These are phyloP conservation scores for Calocera cornea DNA, from an alignment of 768 basidiomycete species.

Conservation along the genomic window DNA sequence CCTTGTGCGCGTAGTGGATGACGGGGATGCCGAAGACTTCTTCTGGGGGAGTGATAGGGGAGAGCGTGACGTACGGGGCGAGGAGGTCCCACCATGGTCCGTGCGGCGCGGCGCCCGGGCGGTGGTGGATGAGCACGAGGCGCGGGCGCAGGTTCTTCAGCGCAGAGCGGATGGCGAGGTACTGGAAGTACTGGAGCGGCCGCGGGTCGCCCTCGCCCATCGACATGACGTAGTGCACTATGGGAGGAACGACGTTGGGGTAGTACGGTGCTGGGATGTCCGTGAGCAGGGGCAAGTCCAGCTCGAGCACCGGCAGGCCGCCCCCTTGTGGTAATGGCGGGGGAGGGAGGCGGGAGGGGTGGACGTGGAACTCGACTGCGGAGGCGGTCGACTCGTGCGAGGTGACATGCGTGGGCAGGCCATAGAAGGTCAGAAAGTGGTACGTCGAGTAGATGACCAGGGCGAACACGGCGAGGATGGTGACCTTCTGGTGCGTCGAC, in stretches of 20 bases:
- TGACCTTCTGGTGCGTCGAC: background rate
- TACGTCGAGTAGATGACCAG: background rate
- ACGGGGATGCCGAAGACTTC: background rate
- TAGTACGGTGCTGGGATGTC: background rate
- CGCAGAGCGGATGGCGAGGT: background rate
- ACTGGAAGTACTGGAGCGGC: constrained; percentile 1
- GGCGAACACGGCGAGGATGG: background rate
- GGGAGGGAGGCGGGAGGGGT: background rate
- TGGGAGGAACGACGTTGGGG: constrained; percentile 1
- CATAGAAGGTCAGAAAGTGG: background rate
- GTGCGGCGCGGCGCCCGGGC: background rate
- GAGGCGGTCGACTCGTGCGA: background rate
- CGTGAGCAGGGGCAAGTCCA: background rate
- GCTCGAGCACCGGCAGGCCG: background rate
- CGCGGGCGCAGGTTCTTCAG: background rate
- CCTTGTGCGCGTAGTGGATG: background rate
- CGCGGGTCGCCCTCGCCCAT: background rate
- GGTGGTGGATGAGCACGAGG: background rate
- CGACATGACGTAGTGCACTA: background rate
- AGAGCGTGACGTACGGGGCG: background rate
- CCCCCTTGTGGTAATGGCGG: background rate
- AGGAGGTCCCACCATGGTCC: background rate
- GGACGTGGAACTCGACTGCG: background rate
- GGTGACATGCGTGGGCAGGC: background rate
- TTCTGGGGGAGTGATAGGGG: background rate